These are phyloP conservation scores for Diutina sp. DNA, from an alignment of 1,139 yeast genomes.

Conservation along the genomic window DNA sequence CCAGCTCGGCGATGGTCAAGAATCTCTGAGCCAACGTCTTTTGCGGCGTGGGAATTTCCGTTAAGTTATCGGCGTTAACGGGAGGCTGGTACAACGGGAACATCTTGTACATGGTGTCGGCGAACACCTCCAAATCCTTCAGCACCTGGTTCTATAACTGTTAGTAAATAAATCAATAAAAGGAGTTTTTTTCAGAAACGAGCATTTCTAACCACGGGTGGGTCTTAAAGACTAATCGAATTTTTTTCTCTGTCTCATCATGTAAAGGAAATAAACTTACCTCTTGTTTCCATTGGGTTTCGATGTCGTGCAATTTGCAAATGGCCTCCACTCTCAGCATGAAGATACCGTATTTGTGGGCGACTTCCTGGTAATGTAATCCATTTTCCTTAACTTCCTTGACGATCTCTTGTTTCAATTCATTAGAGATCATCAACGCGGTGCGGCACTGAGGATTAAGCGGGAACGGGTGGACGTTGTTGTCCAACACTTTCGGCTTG, in stretches of 20 bases:
- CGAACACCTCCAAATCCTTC: slow-evolving; percentile 41
- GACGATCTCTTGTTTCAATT: slow-evolving; percentile 47
- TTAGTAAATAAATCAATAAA: no score
- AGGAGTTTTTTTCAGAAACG: slow-evolving; percentile 6
- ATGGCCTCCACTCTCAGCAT: slow-evolving; percentile 83
- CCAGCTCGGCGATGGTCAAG: slow-evolving; percentile 83
- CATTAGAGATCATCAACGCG: slow-evolving; percentile 43
- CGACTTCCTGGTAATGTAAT: slow-evolving; percentile 56
- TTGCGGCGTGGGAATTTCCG: slow-evolving; percentile 90
- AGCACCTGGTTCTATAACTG: slow-evolving; percentile 26
- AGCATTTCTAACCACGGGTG: slow-evolving; percentile 38
- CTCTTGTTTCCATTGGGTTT: slow-evolving; percentile 42
- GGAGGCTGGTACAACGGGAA: slow-evolving; percentile 57
- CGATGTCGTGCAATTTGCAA: slow-evolving; percentile 52
- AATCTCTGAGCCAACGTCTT: slow-evolving; percentile 77
- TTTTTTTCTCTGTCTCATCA: slow-evolving; percentile 7
- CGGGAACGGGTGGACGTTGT: slow-evolving; percentile 63
- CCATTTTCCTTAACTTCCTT: slow-evolving; percentile 41
- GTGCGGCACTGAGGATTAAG: slow-evolving; percentile 59
- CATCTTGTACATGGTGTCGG: slow-evolving; percentile 58
- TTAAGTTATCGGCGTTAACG: slow-evolving; percentile 48
- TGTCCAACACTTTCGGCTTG: not conserved
- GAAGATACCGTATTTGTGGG: slow-evolving; percentile 69
- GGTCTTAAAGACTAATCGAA: slow-evolving; percentile 83
- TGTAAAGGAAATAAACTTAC: slow-evolving; percentile 30